Evolutionary conservation across 75 land plant species (phyloP).

Genomic region (Gnetum montanum): DNA sequence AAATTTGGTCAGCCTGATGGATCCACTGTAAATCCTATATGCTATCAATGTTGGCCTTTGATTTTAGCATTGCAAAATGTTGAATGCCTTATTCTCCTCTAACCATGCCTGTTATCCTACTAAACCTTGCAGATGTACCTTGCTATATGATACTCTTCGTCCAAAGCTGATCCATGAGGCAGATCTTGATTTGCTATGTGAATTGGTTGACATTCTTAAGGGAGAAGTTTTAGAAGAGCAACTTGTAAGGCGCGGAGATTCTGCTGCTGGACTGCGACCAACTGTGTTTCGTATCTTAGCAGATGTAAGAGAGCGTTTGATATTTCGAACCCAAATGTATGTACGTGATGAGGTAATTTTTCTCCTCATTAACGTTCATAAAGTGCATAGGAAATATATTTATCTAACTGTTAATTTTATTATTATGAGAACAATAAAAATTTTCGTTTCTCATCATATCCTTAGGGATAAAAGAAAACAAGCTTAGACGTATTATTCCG

Average conservation of each 20-base stretch:
- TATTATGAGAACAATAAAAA: too few species aligned
- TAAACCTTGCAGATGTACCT: conserved; percentile 56
- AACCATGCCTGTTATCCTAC: too few species aligned
- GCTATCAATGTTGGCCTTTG: too few species aligned
- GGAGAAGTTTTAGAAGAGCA: conserved; percentile 91
- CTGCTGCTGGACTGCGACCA: conserved; percentile 84
- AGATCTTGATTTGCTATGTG: conserved; percentile 86
- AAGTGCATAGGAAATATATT: too few species aligned
- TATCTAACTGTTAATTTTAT: too few species aligned
- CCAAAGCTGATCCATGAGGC: conserved; percentile 93
- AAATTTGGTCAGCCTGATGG: conserved; percentile 65
- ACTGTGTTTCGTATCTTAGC: conserved; percentile 77
- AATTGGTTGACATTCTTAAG: conserved; percentile 92
- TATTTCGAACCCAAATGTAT: conserved; percentile 88
- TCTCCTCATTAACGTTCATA: too few species aligned
- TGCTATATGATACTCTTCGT: conserved; percentile 87
- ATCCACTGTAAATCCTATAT: conserved; percentile 67
- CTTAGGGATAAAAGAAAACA: too few species aligned
- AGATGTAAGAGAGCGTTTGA: conserved; percentile 91
- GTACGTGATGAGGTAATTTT: conserved; percentile 84
- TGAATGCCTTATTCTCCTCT: too few species aligned
- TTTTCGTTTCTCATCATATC: too few species aligned
- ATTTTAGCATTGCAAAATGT: too few species aligned
- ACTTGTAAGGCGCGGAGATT: conserved; percentile 65
- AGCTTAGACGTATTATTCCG: too few species aligned